Percentiles rank a stretch among this genome's conserved stretches.
phyloP scores from a whole-genome alignment of 495 filamentous ascomycete genomes.

The Tuber brumale region DNA sequence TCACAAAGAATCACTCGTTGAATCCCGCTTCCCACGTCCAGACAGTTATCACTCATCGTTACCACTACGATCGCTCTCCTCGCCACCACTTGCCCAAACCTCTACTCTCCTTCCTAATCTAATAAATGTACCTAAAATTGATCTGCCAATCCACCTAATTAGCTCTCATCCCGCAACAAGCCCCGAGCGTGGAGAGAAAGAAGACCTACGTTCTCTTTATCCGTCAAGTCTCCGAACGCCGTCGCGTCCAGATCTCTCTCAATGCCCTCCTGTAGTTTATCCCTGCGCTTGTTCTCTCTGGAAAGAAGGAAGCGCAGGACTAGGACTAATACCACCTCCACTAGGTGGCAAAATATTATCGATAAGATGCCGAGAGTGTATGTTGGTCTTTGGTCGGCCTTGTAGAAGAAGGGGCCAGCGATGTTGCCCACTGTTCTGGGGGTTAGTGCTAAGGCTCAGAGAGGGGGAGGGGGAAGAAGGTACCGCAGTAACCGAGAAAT shows the following conservation, averaged over 20 bases:
- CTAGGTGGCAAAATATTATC: constrained; percentile 57
- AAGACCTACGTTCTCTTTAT: constrained; percentile 55
- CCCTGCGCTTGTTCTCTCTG: constrained; percentile 54
- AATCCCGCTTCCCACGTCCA: not conserved
- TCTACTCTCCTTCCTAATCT: not conserved
- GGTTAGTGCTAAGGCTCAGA: constrained; percentile 24
- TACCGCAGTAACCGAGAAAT: constrained; percentile 47
- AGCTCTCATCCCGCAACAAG: not conserved
- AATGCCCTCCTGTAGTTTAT: constrained; percentile 49
- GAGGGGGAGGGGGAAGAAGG: constrained; percentile 3
- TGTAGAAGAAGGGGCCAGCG: constrained; percentile 59
- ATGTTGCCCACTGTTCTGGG: constrained; percentile 47
- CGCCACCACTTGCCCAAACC: not conserved
- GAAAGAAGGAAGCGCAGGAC: constrained; percentile 49
- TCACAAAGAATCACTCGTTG: not conserved
- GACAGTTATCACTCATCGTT: not conserved
- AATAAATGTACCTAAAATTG: constrained; percentile 32
- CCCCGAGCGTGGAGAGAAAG: constrained; percentile 35
- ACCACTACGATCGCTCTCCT: not conserved
- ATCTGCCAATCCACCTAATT: constrained; percentile 9
- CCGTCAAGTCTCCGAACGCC: constrained; percentile 57
- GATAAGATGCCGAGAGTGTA: constrained; percentile 58
- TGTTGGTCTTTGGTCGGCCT: constrained; percentile 50
- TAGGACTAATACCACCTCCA: constrained; percentile 50
- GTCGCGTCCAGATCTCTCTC: constrained; percentile 52